These are phyloP conservation scores for Cymbopogon citratus DNA, from an alignment of 176 grass and related monocot genomes.

Conservation along the genomic window DNA sequence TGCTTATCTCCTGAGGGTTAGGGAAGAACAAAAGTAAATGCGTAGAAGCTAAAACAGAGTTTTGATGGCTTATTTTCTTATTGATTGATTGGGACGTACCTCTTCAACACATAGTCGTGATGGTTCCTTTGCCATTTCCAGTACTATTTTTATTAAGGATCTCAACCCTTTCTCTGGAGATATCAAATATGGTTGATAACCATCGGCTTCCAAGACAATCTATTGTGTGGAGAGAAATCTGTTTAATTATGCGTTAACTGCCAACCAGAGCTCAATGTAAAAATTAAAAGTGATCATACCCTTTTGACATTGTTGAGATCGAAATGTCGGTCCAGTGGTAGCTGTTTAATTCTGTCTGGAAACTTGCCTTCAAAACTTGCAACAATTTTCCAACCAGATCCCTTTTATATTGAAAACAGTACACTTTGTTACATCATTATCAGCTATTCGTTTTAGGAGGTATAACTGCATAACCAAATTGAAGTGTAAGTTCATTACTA, in stretches of 20 bases:
- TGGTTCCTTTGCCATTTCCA: conserved; percentile 93
- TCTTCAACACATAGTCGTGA: conserved; percentile 89
- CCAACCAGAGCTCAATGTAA: neutral
- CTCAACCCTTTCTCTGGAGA: conserved; percentile 95
- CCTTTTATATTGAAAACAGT: conserved; percentile 43
- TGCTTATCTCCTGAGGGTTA: neutral
- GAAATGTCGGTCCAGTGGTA: conserved; percentile 84
- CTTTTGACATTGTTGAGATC: conserved; percentile 91
- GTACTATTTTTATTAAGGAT: conserved; percentile 90
- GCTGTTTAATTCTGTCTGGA: conserved; percentile 85
- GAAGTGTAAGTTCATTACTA: conserved; percentile 30
- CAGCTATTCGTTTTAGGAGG: neutral
- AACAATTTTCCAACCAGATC: conserved; percentile 90
- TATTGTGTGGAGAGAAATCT: conserved; percentile 30
- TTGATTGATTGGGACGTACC: conserved; percentile 33
- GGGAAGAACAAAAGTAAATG: neutral
- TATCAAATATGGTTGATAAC: conserved; percentile 95
- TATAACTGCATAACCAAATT: neutral
- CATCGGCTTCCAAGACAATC: conserved; percentile 95
- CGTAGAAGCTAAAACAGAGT: neutral
- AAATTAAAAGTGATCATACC: conserved; percentile 34
- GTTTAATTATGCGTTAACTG: neutral
- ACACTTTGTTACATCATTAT: neutral
- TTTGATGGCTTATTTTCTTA: neutral
- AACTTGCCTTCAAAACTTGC: conserved; percentile 95